Base-by-base conservation (phyloP, 805 yeast species). In the Zygosaccharomyces lentus region DNA sequence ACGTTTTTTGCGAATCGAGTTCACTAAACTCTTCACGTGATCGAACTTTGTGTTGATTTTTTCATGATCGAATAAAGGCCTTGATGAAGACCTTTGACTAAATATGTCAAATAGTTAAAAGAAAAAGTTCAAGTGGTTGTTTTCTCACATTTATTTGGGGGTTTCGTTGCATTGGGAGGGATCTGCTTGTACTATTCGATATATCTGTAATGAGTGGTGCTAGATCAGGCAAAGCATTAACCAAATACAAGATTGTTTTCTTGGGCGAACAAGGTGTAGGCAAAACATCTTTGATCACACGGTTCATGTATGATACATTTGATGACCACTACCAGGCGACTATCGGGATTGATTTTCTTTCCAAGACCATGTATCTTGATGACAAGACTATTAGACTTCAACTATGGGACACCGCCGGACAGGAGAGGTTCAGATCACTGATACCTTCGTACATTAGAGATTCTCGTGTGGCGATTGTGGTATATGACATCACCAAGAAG, bases 361-460 rank as follows among this genome's bases (percentile, higher is more conserved):
- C 95, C 32, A 91, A 87, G 64, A 89, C 96, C 4, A 87, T 88
- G 95, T 93, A 93, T 65, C 72, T 93, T 41, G 96, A 95, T 55
- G 98, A 93, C 66, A 89, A 91, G 55, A 93, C 99, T 2, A 87
- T 93, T 34, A 77, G 99, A 58, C 75, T 93, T 52, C 99, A 93
- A 69, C 71, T 93, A 48, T 93, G 99, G 98, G 98, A 90, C 65
- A 90, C 98, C 3, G 96, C 96, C 1, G 96, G 98, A 12, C 98
- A 90, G 68, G 99, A 93, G 66, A 72, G 99, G 57, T 93, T 93
- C 72, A 75, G 98, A 61, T 85, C 96, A 13, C 76, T 93, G 64
- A 91, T 93, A 47, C 99, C 99, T 2, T 84, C 96, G 9, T 93
- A 93, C 62, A 93, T 93, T 49, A 76, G 99, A 56, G 99, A 93